These are phyloP conservation scores for Ambispora gerdemannii DNA, from an alignment of 192 early-diverging fungal genomes.

Conservation along the genomic window DNA sequence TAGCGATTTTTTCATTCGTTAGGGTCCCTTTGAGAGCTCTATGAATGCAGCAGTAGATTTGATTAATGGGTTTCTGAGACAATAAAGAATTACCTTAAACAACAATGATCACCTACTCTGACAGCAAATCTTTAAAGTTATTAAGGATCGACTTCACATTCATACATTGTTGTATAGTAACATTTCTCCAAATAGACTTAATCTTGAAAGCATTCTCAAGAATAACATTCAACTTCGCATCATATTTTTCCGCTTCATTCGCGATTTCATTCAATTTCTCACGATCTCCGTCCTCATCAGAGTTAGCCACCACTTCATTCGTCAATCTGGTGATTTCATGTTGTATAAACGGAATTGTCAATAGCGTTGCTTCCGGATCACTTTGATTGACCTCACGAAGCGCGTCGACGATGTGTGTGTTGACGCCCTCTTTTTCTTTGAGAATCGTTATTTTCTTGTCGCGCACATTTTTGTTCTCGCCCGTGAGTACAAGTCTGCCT, in stretches of 20 bases:
- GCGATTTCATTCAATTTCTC: slow-evolving; percentile 10
- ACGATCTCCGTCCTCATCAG: not conserved
- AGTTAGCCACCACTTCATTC: slow-evolving; percentile 18
- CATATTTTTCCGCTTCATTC: slow-evolving; percentile 2
- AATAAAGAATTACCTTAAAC: too few relatives aligned
- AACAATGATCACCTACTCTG: slow-evolving; percentile 21
- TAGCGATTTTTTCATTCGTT: slow-evolving; percentile 41
- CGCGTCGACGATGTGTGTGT: not conserved
- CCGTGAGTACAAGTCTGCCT: slow-evolving; percentile 8
- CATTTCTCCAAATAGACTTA: not conserved
- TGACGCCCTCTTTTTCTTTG: not conserved
- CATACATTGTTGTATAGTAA: slow-evolving; percentile 22
- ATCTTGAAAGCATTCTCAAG: slow-evolving; percentile 15
- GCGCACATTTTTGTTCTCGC: not conserved
- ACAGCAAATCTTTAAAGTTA: slow-evolving; percentile 21
- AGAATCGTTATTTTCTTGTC: not conserved
- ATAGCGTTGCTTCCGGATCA: not conserved
- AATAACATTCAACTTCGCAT: slow-evolving; percentile 24
- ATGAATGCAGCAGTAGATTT: too few relatives aligned
- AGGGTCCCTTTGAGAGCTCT: slow-evolving; percentile 33
- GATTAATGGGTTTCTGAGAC: not conserved
- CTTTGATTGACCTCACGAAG: not conserved
- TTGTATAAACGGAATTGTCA: slow-evolving; percentile 23
- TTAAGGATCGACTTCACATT: not conserved
- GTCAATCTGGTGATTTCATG: slow-evolving; percentile 20